Base-by-base conservation (phyloP, 202 grass and related monocot species). In the Carex sylvatica region DNA sequence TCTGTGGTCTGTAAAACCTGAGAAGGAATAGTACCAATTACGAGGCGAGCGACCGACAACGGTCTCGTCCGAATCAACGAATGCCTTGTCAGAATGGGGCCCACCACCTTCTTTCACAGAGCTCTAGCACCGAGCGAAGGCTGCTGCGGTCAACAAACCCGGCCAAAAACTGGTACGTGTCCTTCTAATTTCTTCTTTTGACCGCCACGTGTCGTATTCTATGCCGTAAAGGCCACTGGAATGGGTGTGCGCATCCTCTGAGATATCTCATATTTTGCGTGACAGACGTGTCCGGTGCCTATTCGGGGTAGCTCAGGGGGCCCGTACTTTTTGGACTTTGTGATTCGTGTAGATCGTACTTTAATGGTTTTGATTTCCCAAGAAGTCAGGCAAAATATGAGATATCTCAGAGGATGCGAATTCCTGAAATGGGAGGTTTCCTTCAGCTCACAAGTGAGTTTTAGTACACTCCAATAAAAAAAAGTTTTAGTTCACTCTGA, bases 81-180 rank as follows among this genome's bases (percentile, higher is more conserved):
- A 51, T n/a, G 42, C 69, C 51, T 11, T 51, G 38, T 23, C 68
- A 22, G 16, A 0, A 3, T 71, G 68, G 15, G 67, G 1, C 65
- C 65, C 67, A 46, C 38, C 68, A 11, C 15, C 44, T 35, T 78
- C 18, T 59, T 59, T 78, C 15, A 9, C 18, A 5, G 52, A 55
- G 18, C 18, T 74, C 70, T 24, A 4, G 10, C 49, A 61, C 30
- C 12, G 55, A 61, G 2, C 15, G 30, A 80, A 80, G 52, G 53
- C 76, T 80, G 76, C 55, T 61, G 18, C 31, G 74, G 74, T 78
- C 74, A 78, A 14, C 51, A 78, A 56, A 19, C 23, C 49, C 49
- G 12, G 31, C 74, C 15, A 78, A 60, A 60, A 80, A 80, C 78
- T 58, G 78, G 9, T 62, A 64, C 78, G 78, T 44, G 78, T 49